A percentile compares a stretch with the other conserved stretches of the same genome.
These are phyloP conservation scores for Psilocybe mexicana DNA, from an alignment of 1,284 basidiomycete species.

Conservation along the genomic window DNA sequence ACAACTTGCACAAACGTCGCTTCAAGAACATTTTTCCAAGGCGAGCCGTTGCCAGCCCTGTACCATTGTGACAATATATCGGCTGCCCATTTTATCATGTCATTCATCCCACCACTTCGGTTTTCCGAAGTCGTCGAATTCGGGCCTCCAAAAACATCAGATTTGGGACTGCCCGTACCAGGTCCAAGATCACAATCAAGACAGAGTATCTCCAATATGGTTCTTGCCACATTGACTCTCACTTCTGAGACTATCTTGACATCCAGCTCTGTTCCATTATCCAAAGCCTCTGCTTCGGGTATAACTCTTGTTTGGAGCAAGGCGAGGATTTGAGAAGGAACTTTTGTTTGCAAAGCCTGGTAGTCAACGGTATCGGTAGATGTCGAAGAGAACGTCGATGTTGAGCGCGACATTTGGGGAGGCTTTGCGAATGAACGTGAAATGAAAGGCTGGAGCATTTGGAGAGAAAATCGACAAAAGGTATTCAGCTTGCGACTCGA, in stretches of 20 bases:
- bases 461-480: slow-evolving; percentile 39
- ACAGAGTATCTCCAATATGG: slow-evolving; percentile 19
- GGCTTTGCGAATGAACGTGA: not conserved
- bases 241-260: slow-evolving; percentile 15
- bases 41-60: slow-evolving; percentile 11
- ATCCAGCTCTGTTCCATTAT: slow-evolving; percentile 14
- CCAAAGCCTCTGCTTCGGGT: slow-evolving; percentile 45
- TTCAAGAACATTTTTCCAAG: slow-evolving; percentile 24
- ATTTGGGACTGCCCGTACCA: slow-evolving; percentile 6
- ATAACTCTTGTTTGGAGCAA: slow-evolving; percentile 49
- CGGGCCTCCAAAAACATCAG: slow-evolving; percentile 20
- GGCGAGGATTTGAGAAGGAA: slow-evolving; percentile 32
- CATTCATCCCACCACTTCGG: slow-evolving; percentile 12
- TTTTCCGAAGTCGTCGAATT: not conserved
- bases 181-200: slow-evolving; percentile 8
- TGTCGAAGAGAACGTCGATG: slow-evolving; percentile 16
- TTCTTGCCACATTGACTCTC: slow-evolving; percentile 12
- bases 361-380: not conserved
- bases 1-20: slow-evolving; percentile 21
- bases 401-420: slow-evolving; percentile 3
- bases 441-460: slow-evolving; percentile 13
- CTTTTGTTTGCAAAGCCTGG: slow-evolving; percentile 6
- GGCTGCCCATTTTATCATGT: slow-evolving; percentile 22
- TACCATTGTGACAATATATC: slow-evolving; percentile 23
- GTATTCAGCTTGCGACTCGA: slow-evolving; percentile 41